These are phyloP conservation scores for Apiospora koreana DNA, from an alignment of 2,329 filamentous ascomycete species.

Conservation along the genomic window DNA sequence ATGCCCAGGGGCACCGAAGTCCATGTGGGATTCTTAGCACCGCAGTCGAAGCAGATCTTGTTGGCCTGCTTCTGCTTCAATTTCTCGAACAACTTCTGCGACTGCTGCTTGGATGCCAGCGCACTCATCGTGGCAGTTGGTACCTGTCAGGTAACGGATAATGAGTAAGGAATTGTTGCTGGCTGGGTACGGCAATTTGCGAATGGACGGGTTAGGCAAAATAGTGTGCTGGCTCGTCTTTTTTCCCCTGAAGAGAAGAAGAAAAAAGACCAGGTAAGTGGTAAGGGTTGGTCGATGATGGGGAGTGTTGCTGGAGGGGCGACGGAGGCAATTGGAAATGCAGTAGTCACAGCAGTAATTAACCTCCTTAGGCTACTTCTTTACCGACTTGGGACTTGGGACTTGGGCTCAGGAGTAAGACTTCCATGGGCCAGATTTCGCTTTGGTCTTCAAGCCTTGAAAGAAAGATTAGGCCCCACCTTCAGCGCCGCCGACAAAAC, in stretches of 20 bases:
- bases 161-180: neutral
- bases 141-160: conserved; percentile 3
- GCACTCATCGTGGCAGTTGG: conserved; percentile 55
- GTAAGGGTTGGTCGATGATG: neutral
- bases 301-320: neutral
- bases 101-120: conserved; percentile 88
- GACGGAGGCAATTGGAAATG: conserved; percentile 1
- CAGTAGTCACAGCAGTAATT: neutral
- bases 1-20: conserved; percentile 96
- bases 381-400: conserved; percentile 3
- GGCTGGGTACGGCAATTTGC: neutral
- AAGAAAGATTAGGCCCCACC: neutral
- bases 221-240: neutral
- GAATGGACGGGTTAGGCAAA: neutral
- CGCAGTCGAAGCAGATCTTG: conserved; percentile 99
- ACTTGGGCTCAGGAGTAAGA: conserved; percentile 25
- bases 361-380: conserved; percentile 6
- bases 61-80: conserved; percentile 92
- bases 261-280: neutral
- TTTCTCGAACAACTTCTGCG: conserved; percentile 97
- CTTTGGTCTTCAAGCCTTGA: conserved; percentile 15
- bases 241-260: neutral
- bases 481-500: neutral
- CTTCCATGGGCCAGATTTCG: conserved; percentile 33
- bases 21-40: conserved; percentile 97